Base-by-base conservation (phyloP, 1,284 basidiomycete species). In the Salmacisia buchloeana region DNA sequence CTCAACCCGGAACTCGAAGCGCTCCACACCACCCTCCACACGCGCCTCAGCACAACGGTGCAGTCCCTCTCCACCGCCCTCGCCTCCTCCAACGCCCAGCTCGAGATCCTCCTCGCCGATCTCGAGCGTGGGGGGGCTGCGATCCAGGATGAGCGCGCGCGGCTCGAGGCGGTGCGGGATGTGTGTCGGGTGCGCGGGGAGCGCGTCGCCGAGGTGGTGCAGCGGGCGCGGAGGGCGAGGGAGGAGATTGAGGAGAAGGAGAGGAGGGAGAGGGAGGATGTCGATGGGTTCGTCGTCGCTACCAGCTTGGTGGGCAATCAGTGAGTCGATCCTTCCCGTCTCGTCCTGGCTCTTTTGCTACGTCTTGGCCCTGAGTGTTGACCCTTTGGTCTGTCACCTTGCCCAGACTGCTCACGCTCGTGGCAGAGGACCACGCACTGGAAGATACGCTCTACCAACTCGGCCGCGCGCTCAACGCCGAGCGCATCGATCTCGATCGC, bases 371-470 rank as follows among this genome's bases (percentile, higher is more conserved):
- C 45, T 46, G 52, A 56, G 5, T 18, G 25, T 2, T 54, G 29
- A 61, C 38, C 7, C 7, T n/a, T 43, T 34, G 10, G 33, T 33
- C 18, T 57, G 1, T 13, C n/a, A 36, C 13, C n/a, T 27, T 39
- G 2, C 21, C 43, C 77, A 97, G 94, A 81, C 83, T 98, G 27
- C 87, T 97, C 69, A 91, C 96, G 78, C 84, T 98, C 25, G 88
- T 97, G 6, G 93, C 96, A n/a, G 96, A 98, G 80, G 96, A 98
- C 80, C 93, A 94, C 73, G 93, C 94, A 0, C 92, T 98, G 73
- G 93, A 97, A 80, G 96, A 98, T 81, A 94, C 94, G 29, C 89
- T 97, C 65, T 98, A 97, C 82, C 94, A 98, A 79, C 85, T 99
- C 59, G 92, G 94, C 63, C 86, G 94, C 63, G 94, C 93, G 2